These are phyloP conservation scores for Juncus inflexus DNA, from an alignment of 176 grass and related monocot species.

Conservation along the genomic window DNA sequence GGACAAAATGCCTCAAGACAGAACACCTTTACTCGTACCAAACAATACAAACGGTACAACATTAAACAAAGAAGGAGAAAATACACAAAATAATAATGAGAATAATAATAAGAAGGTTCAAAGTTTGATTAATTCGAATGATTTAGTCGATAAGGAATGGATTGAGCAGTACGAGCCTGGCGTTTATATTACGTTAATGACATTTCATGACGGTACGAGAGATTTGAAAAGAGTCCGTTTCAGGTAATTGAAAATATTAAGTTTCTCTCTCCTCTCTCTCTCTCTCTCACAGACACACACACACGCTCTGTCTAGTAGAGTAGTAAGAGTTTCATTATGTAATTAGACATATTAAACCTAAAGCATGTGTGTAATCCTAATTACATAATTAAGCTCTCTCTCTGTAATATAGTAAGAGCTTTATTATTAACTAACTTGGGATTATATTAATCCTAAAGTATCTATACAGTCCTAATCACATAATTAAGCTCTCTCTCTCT, in stretches of 20 bases:
- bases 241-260: constrained; percentile 45
- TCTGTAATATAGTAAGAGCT: neutral
- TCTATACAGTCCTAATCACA: neutral
- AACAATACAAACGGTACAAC: constrained; percentile 56
- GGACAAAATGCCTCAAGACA: constrained; percentile 68
- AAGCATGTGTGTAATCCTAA: neutral
- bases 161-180: constrained; percentile 92
- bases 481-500: neutral
- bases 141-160: constrained; percentile 75
- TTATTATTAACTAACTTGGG: neutral
- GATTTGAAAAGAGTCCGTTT: constrained; percentile 89
- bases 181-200: constrained; percentile 81
- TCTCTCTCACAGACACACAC: neutral
- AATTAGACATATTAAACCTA: too few species aligned
- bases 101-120: constrained; percentile 51
- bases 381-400: neutral
- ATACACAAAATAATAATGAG: constrained; percentile 45
- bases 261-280: neutral
- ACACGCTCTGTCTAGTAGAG: neutral
- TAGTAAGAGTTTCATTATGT: neutral
- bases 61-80: constrained; percentile 39
- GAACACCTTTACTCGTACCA: constrained; percentile 31
- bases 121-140: constrained; percentile 35
- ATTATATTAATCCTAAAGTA: neutral
- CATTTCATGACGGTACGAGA: constrained; percentile 68